Evolutionary conservation across 2,329 filamentous ascomycete genomes (phyloP).

Genomic region (Ophiostoma angusticollis): DNA sequence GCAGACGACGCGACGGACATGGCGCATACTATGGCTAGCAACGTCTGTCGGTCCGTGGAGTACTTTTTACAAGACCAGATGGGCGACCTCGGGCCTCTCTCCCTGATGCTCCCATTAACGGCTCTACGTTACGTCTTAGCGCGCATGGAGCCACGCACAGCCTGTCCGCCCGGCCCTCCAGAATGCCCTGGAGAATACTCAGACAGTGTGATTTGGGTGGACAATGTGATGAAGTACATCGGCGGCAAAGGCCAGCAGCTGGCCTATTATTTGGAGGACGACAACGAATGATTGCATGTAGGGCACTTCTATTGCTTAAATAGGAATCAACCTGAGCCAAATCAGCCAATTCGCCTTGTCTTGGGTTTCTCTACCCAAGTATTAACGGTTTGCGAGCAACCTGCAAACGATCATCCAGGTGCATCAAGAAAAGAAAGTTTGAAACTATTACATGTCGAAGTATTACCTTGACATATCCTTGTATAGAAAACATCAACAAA

Average conservation of each 20-base stretch:
- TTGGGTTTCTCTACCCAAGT: too few species aligned
- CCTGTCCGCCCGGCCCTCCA: neutral
- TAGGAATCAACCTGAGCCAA: too few species aligned
- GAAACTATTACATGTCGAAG: too few species aligned
- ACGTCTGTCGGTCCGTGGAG: constrained; percentile 16
- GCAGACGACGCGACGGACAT: neutral
- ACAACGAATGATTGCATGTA: too few species aligned
- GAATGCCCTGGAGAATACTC: constrained; percentile 5
- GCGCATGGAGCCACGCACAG: neutral
- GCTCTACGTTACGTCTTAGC: constrained; percentile 4
- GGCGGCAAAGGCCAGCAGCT: constrained; percentile 9
- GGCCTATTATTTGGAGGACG: constrained; percentile 6
- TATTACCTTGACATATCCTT: too few species aligned
- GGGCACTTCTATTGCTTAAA: too few species aligned
- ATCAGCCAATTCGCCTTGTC: too few species aligned
- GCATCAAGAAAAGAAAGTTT: too few species aligned
- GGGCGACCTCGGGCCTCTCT: constrained; percentile 13
- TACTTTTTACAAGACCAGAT: constrained; percentile 13
- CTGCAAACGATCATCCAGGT: too few species aligned
- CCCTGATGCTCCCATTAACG: constrained; percentile 10
- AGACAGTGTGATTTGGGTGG: constrained; percentile 9
- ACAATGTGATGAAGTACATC: constrained; percentile 6
- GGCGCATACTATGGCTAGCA: constrained; percentile 6
- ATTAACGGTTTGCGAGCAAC: too few species aligned
- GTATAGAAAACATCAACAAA: too few species aligned